phyloP scores from a whole-genome alignment of 1,139 yeast genomes.

The Pichia cactophila region DNA sequence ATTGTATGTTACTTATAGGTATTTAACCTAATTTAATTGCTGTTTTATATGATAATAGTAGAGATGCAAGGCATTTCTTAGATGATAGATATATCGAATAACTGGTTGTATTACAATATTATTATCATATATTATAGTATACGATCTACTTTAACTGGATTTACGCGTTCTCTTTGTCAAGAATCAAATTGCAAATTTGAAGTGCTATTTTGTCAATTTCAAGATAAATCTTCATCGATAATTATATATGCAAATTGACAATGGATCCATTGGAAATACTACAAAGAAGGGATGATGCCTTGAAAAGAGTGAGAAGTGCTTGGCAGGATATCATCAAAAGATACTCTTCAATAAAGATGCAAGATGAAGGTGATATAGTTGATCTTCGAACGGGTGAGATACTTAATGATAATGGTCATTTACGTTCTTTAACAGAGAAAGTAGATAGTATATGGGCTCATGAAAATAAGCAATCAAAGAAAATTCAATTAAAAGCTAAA shows the following conservation, averaged over 20 bases:
- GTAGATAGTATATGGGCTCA: slow-evolving; percentile 5
- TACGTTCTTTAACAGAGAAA: slow-evolving; percentile 30
- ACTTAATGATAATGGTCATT: slow-evolving; percentile 56
- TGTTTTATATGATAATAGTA: no score
- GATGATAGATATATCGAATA: no score
- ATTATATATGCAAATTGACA: background rate
- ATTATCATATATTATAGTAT: no score
- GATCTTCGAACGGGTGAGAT: slow-evolving; percentile 56
- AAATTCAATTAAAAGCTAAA: background rate
- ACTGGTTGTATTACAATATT: no score
- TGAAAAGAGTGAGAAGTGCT: slow-evolving; percentile 18
- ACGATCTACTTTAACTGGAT: no score
- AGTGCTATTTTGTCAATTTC: no score
- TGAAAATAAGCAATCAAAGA: background rate
- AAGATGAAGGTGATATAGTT: slow-evolving; percentile 55
- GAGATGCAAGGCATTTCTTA: no score
- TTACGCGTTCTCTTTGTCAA: no score
- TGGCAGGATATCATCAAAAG: slow-evolving; percentile 53
- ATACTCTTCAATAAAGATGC: slow-evolving; percentile 45
- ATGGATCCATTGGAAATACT: slow-evolving; percentile 1
- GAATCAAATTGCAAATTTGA: no score
- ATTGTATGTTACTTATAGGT: no score
- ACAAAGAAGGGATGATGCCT: slow-evolving; percentile 10
- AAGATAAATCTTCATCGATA: background rate
- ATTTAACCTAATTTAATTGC: no score